Evolutionary conservation across 345 rosid genomes (phyloP), one percentile per base, ranked within the genome.

Genomic region (Luvunga scandens): DNA sequence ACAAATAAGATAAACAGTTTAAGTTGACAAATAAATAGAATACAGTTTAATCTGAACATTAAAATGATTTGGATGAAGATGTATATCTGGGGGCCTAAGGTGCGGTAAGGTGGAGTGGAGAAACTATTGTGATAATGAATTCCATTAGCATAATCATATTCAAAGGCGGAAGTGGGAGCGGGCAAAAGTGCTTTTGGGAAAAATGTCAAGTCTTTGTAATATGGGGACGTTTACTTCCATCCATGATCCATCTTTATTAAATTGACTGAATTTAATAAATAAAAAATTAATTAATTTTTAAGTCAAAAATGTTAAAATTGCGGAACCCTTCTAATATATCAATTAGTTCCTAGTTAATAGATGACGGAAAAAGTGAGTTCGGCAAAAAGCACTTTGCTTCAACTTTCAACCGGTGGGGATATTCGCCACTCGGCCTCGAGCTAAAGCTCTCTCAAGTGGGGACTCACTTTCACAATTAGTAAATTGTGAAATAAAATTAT

Each of bases 141-240:
- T 82, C 91, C 86, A 83, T 79, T 80, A 84, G 38, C 85, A 79
- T 65, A 81, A 84, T 81, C 80, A 81, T 81, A 63, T 76, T 80
- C 75, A 24, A 75, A 82, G 70, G 66, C 27, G 31, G 73, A 62
- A 67, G 75, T 74, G 78, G 80, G 56, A 57, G 69, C 10, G 66
- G 8, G 31, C 80, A 33, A 81, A 64, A 71, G 78, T 80, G 81
- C 83, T 69, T 79, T 62, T 70, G 8, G 27, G 16, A 19, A 55
- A 45, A 75, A 71, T 72, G 70, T 61, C 69, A 36, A 16, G 24
- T 69, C 34, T 66, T 21, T 62, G 5, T 4, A 6, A 3, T 13
- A 45, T 13, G 50, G 18, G 18, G 1, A 45, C 18, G 18, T 45
- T 45, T 3, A 16, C 50, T 45, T 45, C 50, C 50, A 12, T 45